Evolutionary conservation across 805 yeast species (phyloP).

Genomic region (Lipomyces anomalus): DNA sequence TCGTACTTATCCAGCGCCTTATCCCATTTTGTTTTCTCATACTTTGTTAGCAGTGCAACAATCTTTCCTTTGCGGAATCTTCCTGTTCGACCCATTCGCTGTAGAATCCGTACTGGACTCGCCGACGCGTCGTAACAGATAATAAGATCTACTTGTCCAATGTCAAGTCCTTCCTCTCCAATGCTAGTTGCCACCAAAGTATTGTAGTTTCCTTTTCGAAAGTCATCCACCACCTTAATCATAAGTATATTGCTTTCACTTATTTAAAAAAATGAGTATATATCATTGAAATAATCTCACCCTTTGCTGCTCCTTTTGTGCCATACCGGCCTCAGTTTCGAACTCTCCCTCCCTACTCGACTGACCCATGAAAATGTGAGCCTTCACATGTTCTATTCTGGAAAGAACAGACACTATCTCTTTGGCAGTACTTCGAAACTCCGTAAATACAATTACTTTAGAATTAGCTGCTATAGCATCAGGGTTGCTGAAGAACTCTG

Average conservation of each 20-base stretch:
- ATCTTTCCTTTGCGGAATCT: conserved; percentile 87
- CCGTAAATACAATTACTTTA: conserved; percentile 81
- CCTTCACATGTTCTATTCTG: conserved; percentile 40
- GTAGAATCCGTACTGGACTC: conserved; percentile 88
- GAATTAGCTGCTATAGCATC: conserved; percentile 42
- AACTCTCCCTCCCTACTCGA: conserved; percentile 41
- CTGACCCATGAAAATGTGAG: conserved; percentile 93
- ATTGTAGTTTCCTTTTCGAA: conserved; percentile 68
- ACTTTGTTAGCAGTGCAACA: conserved; percentile 63
- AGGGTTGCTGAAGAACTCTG: conserved; percentile 26
- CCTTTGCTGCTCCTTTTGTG: conserved; percentile 78
- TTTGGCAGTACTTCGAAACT: conserved; percentile 80
- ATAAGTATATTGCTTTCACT: conserved; percentile 2
- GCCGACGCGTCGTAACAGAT: conserved; percentile 89
- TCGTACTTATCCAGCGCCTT: conserved; percentile 80
- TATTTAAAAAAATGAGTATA: not conserved
- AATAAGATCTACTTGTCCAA: conserved; percentile 94
- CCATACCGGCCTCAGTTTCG: conserved; percentile 78
- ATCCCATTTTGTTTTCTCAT: conserved; percentile 73
- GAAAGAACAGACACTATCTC: conserved; percentile 65
- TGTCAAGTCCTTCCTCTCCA: conserved; percentile 98
- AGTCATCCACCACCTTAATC: conserved; percentile 54
- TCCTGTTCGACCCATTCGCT: conserved; percentile 98
- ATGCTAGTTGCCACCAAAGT: conserved; percentile 91
- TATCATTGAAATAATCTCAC: conserved; percentile 31